Evolutionary conservation across 2,329 filamentous ascomycete species (phyloP), one percentile per base, ranked within the genome.

Genomic region (Beauveria sp.): DNA sequence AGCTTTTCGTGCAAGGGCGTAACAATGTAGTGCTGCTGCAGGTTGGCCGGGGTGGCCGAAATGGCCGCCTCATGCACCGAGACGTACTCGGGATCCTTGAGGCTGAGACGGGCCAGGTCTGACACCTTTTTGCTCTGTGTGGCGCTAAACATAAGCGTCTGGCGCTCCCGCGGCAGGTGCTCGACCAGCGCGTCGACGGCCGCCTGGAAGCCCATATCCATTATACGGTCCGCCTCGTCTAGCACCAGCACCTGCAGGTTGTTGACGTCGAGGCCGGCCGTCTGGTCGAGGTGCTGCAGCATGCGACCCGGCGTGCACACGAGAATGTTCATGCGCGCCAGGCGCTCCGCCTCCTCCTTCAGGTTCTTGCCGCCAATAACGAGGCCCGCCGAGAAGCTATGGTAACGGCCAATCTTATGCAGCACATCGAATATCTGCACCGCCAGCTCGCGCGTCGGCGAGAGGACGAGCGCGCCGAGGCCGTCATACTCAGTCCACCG

Each of bases 391-490:
- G 93, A 96, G 73, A 98, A 97, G 64, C 85, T 82, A 74, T 99
- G 93, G 62, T 93, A 87, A 62, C 90, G 85, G 50, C 95, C 95
- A 62, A 99, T 85, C 74, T 96, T 96, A 64, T 91, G 83, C 68
- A 99, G 76, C 0, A 98, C 93, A 62, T 97, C 90, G 71, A 98
- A 99, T 64, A 96, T 99, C 75, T 99, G 95, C 45, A 96, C 95
- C 0, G 95, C 93, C 61, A 99, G 81, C 77, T 99, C 95, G 70
- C 95, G 88, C 8, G 95, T 99, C 0, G 95, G 95, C 0, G 93
- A 93, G 60, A 99, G 88, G 66, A 99, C 91, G 65, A 99, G 83
- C 5, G 95, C 95, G 9, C 93, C 93, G 34, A 99, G 80, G 0
- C 95, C 95, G 76, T 99, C 95, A 68, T 87, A 83, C 69, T 96